Base-by-base conservation (phyloP, 768 basidiomycete genomes). In the Pleurotus tuber-regium region DNA sequence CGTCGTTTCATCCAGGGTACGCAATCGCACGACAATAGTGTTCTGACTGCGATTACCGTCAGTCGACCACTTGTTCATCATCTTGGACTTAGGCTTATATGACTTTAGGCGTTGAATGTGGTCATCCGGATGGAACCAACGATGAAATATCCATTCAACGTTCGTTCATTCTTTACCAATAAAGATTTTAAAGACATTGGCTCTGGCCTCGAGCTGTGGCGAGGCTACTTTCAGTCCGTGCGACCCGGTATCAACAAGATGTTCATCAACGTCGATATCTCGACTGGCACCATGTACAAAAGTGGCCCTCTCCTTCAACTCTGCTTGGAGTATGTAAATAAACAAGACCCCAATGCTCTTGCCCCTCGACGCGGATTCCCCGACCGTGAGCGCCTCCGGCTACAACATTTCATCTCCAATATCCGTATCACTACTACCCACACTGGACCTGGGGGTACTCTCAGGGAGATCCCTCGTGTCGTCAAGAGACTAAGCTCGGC, bases 221-320 rank as follows among this genome's bases (percentile, higher is more conserved):
- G 86, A 2, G 86, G 86, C 0, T 88, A 87, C 52, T 88, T 87
- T 64, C 86, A 87, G 60, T 84, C 82, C 0, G 77, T 87, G 7
- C 74, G 86, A 12, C 86, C 86, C 12, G 84, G 77, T 0, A 74
- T 78, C 28, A 79, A 78, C 2, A 69, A 68, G 4, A 78, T 88
- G 69, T 64, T 70, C 12, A 77, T 88, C 62, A 88, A 89, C 47
- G 74, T 88, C 57, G 86, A 88, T 54, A 89, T 87, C 49, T 82
- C 79, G 2, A 87, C 86, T 0, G 86, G 82, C 1, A 75, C 80
- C 0, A 88, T 88, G 87, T 87, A 84, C 63, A 81, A 81, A 59
- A 61, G 75, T 0, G 86, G 86, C 1, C 63, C 72, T 1, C 69
- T 88, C 4, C 65, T 84, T 33, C 59, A 66, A 12, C 67, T 87